Percentiles rank a stretch among this genome's conserved stretches.
These are phyloP conservation scores for Fonsecaea pugnacius DNA, from an alignment of 2,329 filamentous ascomycete species.

Conservation along the genomic window DNA sequence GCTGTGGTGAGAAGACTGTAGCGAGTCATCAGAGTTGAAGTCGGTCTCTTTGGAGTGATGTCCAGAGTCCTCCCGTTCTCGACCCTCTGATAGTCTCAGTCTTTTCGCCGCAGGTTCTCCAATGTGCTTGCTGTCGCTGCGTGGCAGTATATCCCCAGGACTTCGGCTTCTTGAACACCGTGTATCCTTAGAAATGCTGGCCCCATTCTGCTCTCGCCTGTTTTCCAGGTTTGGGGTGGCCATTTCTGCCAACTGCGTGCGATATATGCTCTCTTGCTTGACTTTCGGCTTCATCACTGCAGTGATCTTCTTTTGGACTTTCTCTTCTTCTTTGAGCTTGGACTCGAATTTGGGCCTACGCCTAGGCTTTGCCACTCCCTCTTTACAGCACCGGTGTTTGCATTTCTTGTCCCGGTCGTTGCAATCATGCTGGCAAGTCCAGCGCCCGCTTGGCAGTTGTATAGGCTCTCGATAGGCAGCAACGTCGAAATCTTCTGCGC, in stretches of 20 bases:
- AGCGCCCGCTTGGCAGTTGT: slow-evolving; percentile 70
- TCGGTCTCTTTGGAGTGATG: background rate
- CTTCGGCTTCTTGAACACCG: background rate
- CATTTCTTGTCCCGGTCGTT: slow-evolving; percentile 64
- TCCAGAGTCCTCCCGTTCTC: background rate
- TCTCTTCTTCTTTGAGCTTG: slow-evolving; percentile 19
- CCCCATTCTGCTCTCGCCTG: background rate
- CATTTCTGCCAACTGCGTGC: background rate
- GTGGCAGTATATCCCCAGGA: background rate
- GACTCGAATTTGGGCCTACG: slow-evolving; percentile 43
- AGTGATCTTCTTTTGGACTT: slow-evolving; percentile 28
- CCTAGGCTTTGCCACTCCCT: slow-evolving; percentile 70
- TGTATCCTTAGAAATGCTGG: background rate
- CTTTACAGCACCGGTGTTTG: slow-evolving; percentile 73
- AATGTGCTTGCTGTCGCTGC: background rate
- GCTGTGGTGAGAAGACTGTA: background rate
- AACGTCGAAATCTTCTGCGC: slow-evolving; percentile 18
- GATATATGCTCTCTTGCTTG: slow-evolving; percentile 5
- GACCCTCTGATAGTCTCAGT: slow-evolving; percentile 11
- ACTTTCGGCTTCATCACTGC: slow-evolving; percentile 4
- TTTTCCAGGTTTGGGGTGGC: background rate
- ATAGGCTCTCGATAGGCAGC: slow-evolving; percentile 46
- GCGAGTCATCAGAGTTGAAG: background rate
- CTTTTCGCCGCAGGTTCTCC: slow-evolving; percentile 20
- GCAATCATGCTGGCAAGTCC: slow-evolving; percentile 74